Conservation (phyloP, 805 yeast genomes). For the Ogataea parapolymorpha region DNA sequence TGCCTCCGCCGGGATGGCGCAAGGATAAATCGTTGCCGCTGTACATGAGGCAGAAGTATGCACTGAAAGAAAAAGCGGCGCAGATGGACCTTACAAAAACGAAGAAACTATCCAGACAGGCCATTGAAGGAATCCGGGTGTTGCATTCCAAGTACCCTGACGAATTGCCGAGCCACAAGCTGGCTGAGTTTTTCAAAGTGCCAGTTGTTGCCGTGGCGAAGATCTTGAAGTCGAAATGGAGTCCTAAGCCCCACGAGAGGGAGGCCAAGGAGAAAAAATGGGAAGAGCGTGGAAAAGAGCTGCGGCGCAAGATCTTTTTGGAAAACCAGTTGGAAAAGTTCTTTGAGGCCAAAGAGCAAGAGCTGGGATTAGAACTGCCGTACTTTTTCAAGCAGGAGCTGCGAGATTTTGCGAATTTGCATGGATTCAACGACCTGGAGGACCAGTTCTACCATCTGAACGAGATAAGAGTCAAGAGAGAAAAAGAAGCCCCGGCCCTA, state of each 20-base stretch:
- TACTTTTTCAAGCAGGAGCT: conserved; percentile 28
- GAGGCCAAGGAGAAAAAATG: conserved; percentile 48
- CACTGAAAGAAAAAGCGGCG: conserved; percentile 58
- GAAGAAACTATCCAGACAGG: conserved; percentile 61
- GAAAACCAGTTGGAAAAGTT: conserved; percentile 27
- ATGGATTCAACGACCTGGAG: conserved; percentile 25
- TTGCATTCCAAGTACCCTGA: conserved; percentile 58
- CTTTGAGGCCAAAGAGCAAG: conserved; percentile 27
- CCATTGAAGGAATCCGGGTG: conserved; percentile 61
- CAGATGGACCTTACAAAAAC: conserved; percentile 63
- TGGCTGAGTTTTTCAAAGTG: conserved; percentile 62
- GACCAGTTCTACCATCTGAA: conserved; percentile 24
- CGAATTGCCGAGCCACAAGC: conserved; percentile 48
- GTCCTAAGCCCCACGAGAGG: conserved; percentile 56
- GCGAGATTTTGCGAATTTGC: conserved; percentile 19
- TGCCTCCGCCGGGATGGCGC: conserved; percentile 50
- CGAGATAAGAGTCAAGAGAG: conserved; percentile 19
- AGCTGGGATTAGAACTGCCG: conserved; percentile 30
- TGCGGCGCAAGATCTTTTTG: conserved; percentile 21
- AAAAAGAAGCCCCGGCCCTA: conserved; percentile 1
- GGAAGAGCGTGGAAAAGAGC: conserved; percentile 43
- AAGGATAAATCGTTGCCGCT: conserved; percentile 42
- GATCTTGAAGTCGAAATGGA: conserved; percentile 75
- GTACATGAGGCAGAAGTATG: conserved; percentile 69
- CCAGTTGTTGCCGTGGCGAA: conserved; percentile 83